Conservation (phyloP, 805 yeast species). For the Teunomyces panamensis region DNA sequence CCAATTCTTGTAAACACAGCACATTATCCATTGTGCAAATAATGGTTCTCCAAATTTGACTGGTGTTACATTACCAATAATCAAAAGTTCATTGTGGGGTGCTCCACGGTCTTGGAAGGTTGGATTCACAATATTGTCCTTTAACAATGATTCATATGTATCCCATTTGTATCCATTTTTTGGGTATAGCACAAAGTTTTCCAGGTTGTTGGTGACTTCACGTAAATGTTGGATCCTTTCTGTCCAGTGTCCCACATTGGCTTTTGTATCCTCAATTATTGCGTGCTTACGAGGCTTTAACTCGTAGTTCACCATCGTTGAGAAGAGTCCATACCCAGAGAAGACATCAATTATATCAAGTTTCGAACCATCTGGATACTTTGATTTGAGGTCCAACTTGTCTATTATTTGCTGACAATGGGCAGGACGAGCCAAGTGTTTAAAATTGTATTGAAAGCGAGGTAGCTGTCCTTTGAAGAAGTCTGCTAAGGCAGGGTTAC, state of each 20-base stretch:
- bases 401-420: conserved; percentile 43
- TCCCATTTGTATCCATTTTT: conserved; percentile 69
- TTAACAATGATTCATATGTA: conserved; percentile 49
- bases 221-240: conserved; percentile 22
- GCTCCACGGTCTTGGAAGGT: conserved; percentile 26
- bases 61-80: conserved; percentile 58
- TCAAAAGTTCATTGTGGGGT: conserved; percentile 53
- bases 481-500: conserved; percentile 25
- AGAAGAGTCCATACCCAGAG: conserved; percentile 58
- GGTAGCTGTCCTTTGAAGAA: conserved; percentile 20
- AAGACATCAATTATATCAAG: conserved; percentile 58
- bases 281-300: conserved; percentile 64
- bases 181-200: conserved; percentile 30
- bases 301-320: conserved; percentile 58
- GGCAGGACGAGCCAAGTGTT: conserved; percentile 18
- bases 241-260: conserved; percentile 24
- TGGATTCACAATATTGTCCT: conserved; percentile 41
- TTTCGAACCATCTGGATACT: conserved; percentile 33
- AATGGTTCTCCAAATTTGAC: conserved; percentile 59
- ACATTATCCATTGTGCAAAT: conserved; percentile 69
- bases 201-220: conserved; percentile 21
- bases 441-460: conserved; percentile 24
- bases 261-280: conserved; percentile 52
- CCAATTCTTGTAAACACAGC: conserved; percentile 73
- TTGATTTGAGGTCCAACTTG: conserved; percentile 40